Evolutionary conservation across 306 rosid species (phyloP), one percentile per base, ranked within the genome.

Genomic region (Acacia acuminata): DNA sequence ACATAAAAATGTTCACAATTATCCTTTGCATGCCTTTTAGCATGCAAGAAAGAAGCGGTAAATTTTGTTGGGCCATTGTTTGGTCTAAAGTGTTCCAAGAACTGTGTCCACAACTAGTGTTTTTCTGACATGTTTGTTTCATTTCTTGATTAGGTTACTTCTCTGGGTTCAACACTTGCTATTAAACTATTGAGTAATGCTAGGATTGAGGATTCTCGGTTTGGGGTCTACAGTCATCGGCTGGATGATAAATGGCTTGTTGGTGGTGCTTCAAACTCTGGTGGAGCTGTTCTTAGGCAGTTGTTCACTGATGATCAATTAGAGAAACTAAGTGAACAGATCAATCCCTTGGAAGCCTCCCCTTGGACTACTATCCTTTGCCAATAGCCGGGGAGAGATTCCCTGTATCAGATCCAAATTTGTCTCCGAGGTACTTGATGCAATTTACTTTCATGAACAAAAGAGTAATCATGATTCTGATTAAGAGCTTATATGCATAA

Each of bases 261-360:
- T 83, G 98, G 97, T 73, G 98, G 98, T 60, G 98, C 98, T 71
- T 94, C 98, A 85, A 94, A 94, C 88, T 90, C 97, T 5, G 97
- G 98, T 15, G 97, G 97, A 82, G 95, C 94, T 56, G 94, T 89
- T 81, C 97, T 94, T 79, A 90, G 94, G 82, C 89, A 90, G 84
- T 72, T 94, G 6, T 94, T 94, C 79, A 91, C 94, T 0, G 97
- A 94, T 69, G 89, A 89, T 78, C 89, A 89, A 81, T 83, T 94
- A 81, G 89, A 79, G 87, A 83, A 87, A 64, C 81, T 94, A 82
- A 94, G 97, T 60, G 87, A 85, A 86, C 89, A 89, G 42, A 93
- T 94, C 66, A 84, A 90, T 85, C 97, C 97, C 83, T 87, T 88
- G 65, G 83, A 87, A 80, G 72, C 84, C 51, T 91, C 95, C 82